These are phyloP conservation scores for Pinus taeda DNA, from an alignment of 75 land plant genomes.

Conservation along the genomic window DNA sequence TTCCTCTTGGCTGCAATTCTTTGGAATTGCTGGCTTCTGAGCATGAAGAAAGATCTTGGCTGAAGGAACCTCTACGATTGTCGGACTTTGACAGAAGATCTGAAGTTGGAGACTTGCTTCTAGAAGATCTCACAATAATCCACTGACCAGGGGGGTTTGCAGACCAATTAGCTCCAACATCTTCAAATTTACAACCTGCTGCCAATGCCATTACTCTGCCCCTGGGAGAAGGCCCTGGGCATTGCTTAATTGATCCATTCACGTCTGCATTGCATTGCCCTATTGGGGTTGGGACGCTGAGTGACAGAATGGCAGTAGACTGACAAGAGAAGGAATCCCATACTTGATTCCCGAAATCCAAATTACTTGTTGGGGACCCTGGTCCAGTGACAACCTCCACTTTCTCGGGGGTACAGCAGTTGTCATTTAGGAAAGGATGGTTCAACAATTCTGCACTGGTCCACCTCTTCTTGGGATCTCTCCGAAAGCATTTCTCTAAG, in stretches of 20 bases:
- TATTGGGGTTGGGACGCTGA: too few species aligned
- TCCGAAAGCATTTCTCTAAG: slow-evolving; percentile 51
- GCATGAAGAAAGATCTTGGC: neutral
- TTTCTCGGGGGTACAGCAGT: neutral
- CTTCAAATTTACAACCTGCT: neutral
- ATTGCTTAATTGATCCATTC: too few species aligned
- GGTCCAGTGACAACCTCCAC: neutral
- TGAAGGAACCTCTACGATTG: too few species aligned
- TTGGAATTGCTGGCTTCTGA: neutral
- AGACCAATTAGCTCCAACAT: neutral
- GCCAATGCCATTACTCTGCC: neutral
- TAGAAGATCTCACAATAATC: neutral
- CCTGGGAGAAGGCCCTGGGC: neutral
- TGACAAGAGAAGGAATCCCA: neutral
- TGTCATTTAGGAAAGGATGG: slow-evolving; percentile 27
- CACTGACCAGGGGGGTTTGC: neutral
- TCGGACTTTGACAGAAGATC: neutral
- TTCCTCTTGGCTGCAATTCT: neutral
- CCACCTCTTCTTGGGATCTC: slow-evolving; percentile 58
- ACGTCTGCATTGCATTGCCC: too few species aligned
- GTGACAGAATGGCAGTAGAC: too few species aligned
- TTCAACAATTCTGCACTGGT: slow-evolving; percentile 44
- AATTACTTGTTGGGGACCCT: neutral
- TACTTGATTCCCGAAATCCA: neutral
- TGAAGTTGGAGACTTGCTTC: too few species aligned